phyloP scores from a whole-genome alignment of 2,329 filamentous ascomycete genomes.

The Teratosphaeria zuluensis region DNA sequence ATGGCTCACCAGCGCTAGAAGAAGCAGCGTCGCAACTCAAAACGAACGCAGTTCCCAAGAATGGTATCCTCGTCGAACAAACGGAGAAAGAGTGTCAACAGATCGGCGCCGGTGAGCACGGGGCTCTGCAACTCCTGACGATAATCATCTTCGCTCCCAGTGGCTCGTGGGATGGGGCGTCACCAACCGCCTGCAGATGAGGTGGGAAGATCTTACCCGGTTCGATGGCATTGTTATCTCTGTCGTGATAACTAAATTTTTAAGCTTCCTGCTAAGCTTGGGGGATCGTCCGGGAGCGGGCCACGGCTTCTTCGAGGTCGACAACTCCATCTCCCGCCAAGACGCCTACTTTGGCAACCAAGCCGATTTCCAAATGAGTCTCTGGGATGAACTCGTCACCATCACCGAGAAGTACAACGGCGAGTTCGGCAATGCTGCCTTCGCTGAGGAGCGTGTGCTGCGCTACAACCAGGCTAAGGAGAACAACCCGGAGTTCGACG shows the following conservation, averaged over 20 bases:
- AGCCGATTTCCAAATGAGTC: constrained; percentile 17
- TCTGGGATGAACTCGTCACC: constrained; percentile 13
- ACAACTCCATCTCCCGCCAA: constrained; percentile 19
- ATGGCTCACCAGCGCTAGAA: not conserved
- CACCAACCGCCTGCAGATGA: too few species aligned
- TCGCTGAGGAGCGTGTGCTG: constrained; percentile 15
- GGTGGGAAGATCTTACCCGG: not conserved
- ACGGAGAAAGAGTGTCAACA: not conserved
- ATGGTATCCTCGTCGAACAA: not conserved
- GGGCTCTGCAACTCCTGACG: not conserved
- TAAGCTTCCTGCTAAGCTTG: not conserved
- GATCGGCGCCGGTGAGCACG: not conserved
- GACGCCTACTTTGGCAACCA: constrained; percentile 19
- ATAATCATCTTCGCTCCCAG: not conserved
- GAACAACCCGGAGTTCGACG: constrained; percentile 19
- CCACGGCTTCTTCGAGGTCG: constrained; percentile 21
- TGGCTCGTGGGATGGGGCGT: not conserved
- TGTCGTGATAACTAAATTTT: not conserved
- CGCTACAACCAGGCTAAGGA: constrained; percentile 19
- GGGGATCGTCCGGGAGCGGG: not conserved
- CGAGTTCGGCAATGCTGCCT: constrained; percentile 13
- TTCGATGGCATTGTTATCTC: not conserved
- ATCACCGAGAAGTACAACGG: constrained; percentile 14
- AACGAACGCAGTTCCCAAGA: not conserved
- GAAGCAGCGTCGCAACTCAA: not conserved